Conservation (phyloP, 2,329 filamentous ascomycete species). For the Diaporthe capsici region DNA sequence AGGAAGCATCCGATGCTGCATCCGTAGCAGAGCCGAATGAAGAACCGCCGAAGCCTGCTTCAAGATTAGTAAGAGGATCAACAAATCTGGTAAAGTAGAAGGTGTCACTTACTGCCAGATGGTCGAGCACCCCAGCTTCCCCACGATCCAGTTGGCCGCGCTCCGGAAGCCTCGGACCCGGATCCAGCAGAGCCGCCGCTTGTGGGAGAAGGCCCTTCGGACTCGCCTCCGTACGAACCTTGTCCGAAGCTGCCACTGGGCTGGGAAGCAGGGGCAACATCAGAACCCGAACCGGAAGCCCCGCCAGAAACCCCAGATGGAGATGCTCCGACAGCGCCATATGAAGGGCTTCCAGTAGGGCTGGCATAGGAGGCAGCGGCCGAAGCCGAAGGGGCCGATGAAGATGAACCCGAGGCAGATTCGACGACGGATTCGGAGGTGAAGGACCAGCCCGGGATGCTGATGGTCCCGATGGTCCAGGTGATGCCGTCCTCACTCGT, state of each 20-base stretch:
- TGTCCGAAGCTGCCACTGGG: not conserved
- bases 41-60: not conserved
- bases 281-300: not conserved
- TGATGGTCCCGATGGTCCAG: slow-evolving; percentile 39
- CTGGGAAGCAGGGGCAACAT: not conserved
- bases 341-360: not conserved
- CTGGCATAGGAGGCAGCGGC: not conserved
- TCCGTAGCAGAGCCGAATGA: not conserved
- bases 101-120: not conserved
- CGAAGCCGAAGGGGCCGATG: not conserved
- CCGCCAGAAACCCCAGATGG: not conserved
- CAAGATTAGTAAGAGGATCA: not conserved
- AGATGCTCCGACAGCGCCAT: not conserved
- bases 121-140: slow-evolving; percentile 10
- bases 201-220: not conserved
- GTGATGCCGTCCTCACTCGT: slow-evolving; percentile 37
- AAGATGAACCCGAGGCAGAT: not conserved
- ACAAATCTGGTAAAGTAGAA: too few species aligned
- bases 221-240: not conserved
- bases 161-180: not conserved
- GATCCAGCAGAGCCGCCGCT: not conserved
- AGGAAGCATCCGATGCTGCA: not conserved
- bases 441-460: slow-evolving; percentile 37
- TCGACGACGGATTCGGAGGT: slow-evolving; percentile 6
- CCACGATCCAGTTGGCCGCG: slow-evolving; percentile 16